Evolutionary conservation across 2,329 filamentous ascomycete species (phyloP), one percentile per base, ranked within the genome.

Genomic region (Exophiala viscosa): DNA sequence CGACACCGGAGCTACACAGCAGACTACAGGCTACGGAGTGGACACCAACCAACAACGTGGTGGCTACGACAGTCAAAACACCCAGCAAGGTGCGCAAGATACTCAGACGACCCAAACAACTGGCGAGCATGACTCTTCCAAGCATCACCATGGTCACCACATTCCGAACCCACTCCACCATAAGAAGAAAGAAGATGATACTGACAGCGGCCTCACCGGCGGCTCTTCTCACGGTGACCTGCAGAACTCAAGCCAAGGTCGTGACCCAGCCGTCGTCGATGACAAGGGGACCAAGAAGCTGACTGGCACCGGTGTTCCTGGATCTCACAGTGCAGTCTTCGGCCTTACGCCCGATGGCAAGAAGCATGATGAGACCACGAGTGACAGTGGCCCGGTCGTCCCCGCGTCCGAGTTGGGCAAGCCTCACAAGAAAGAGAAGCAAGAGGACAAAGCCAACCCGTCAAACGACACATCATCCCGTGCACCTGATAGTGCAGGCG

Each of bases 261-360:
- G 50, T 6, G 60, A 64, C 45, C 59, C 59, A 40, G 48, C 55
- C 18, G 31, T 61, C 15, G 45, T 57, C n/a, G 52, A 50, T 35
- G 45, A 54, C 17, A 17, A 55, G 34, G 48, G 53, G 18, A 18
- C 45, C 8, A 36, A 35, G 20, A 62, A 61, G 35, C 34, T 60
- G 32, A 54, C 54, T 7, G 60, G 60, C 42, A 49, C 47, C 7
- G 60, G 43, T 17, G 56, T 28, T 1, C 51, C 52, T 4, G 60
- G 60, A 39, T 59, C 56, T n/a, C 60, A 62, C 52, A 58, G 54
- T 6, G 60, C 60, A 11, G 51, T 61, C 23, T 62, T 62, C 35
- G 60, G 60, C 2, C 49, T 62, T n/a, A 62, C 60, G 5, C 60
- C 55, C 15, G 49, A 58, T 36, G 55, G 55, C 28, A 48, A 55